A percentile compares a stretch with the other conserved stretches of the same genome.
Conservation (phyloP, 495 filamentous ascomycete genomes). For the Tuber calosporum region DNA sequence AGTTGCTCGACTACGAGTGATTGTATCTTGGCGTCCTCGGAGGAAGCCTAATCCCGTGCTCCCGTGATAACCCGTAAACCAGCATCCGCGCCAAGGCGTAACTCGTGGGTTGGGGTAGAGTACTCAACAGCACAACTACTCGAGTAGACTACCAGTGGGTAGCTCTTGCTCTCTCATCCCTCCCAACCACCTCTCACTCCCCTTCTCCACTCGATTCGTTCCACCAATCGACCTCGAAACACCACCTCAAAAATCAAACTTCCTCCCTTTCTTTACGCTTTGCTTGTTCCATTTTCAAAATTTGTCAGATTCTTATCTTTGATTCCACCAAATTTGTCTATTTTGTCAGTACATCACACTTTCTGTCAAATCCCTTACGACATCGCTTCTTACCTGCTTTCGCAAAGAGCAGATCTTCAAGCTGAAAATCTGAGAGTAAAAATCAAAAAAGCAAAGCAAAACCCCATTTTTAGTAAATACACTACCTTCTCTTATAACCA, state of each 20-base stretch:
- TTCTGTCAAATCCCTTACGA: neutral
- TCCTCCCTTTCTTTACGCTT: neutral
- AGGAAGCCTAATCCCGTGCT: neutral
- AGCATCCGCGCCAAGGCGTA: neutral
- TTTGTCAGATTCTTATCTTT: neutral
- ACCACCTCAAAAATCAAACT: neutral
- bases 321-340: neutral
- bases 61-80: neutral
- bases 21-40: neutral
- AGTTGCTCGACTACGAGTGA: neutral
- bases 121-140: neutral
- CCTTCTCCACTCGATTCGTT: neutral
- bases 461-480: neutral
- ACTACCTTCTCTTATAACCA: neutral
- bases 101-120: neutral
- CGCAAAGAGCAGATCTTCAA: neutral
- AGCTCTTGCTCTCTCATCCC: conserved; percentile 5
- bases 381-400: neutral
- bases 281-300: neutral
- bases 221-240: neutral
- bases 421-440: neutral
- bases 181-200: neutral
- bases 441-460: neutral
- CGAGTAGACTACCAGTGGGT: too few species aligned
- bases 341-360: neutral